Evolutionary conservation across 805 yeast genomes (phyloP).

Genomic region (Komagataella phaffii): DNA sequence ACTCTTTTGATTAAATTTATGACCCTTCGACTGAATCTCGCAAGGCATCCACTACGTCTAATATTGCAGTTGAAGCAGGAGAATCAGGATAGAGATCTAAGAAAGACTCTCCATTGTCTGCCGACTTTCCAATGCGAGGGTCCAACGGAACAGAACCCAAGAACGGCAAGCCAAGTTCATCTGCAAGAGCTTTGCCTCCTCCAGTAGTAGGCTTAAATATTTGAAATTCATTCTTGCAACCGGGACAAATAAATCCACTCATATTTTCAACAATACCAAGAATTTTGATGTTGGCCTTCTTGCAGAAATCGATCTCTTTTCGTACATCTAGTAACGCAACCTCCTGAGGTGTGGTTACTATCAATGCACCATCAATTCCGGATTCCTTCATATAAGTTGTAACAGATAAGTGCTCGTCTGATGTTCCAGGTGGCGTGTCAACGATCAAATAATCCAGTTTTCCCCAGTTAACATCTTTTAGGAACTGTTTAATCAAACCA

Average conservation of each 20-base stretch:
- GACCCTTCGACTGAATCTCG: constrained; percentile 35
- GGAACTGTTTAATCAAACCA: constrained; percentile 82
- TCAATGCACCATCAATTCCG: constrained; percentile 90
- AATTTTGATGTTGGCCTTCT: constrained; percentile 75
- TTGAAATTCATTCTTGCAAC: constrained; percentile 78
- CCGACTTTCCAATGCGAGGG: constrained; percentile 82
- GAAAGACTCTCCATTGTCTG: constrained; percentile 81
- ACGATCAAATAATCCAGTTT: constrained; percentile 72
- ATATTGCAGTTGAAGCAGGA: constrained; percentile 80
- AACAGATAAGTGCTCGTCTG: constrained; percentile 91
- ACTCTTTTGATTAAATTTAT: neutral
- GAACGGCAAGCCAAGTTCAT: constrained; percentile 66
- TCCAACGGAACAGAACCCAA: constrained; percentile 92
- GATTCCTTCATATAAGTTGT: constrained; percentile 78
- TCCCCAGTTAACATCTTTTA: constrained; percentile 96
- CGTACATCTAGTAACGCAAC: constrained; percentile 91
- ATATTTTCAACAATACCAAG: constrained; percentile 92
- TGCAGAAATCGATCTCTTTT: constrained; percentile 90
- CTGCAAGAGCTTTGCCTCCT: constrained; percentile 78
- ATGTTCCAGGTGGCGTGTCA: constrained; percentile 98
- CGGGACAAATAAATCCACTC: constrained; percentile 98
- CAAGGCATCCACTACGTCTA: constrained; percentile 67
- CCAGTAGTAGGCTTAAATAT: constrained; percentile 95
- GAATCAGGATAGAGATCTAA: constrained; percentile 78
- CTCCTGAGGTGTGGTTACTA: constrained; percentile 96